These are phyloP conservation scores for Fraxinus platypoda DNA, from an alignment of 305 asterid genomes.

Conservation along the genomic window DNA sequence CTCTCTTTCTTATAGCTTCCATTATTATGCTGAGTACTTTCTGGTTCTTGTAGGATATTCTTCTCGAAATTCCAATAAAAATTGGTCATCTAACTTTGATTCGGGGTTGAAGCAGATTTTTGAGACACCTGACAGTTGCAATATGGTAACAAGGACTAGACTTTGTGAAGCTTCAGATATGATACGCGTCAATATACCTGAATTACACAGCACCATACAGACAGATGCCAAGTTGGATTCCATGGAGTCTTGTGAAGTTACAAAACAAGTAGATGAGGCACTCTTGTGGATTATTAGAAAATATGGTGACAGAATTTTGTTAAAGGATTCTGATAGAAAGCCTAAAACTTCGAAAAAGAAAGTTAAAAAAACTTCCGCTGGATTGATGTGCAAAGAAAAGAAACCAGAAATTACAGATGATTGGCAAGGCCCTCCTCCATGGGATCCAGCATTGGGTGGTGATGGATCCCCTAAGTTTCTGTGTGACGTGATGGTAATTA, in stretches of 20 bases:
- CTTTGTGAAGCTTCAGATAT: constrained; percentile 55
- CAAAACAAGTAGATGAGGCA: constrained; percentile 35
- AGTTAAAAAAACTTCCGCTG: constrained; percentile 45
- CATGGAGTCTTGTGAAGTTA: constrained; percentile 21
- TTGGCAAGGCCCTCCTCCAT: constrained; percentile 81
- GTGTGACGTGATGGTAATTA: constrained; percentile 85
- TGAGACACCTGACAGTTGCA: constrained; percentile 40
- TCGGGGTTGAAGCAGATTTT: constrained; percentile 61
- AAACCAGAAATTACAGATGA: constrained; percentile 41
- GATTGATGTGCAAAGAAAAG: constrained; percentile 38
- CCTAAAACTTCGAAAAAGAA: constrained; percentile 68
- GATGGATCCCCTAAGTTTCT: constrained; percentile 86
- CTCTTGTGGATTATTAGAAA: constrained; percentile 51
- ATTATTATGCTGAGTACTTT: constrained; percentile 12
- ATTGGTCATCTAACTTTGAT: constrained; percentile 31
- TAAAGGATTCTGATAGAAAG: constrained; percentile 67
- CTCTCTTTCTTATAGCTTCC: constrained; percentile 10
- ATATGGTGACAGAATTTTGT: constrained; percentile 66
- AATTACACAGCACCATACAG: constrained; percentile 32
- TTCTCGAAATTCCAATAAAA: constrained; percentile 23
- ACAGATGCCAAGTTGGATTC: constrained; percentile 35
- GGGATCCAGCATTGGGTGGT: constrained; percentile 79
- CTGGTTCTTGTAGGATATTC: constrained; percentile 50
- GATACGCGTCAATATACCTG: constrained; percentile 41
- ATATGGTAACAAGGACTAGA: constrained; percentile 41